Evolutionary conservation across 2,329 filamentous ascomycete species (phyloP), one percentile per base, ranked within the genome.

Genomic region (Fusarium nanum): DNA sequence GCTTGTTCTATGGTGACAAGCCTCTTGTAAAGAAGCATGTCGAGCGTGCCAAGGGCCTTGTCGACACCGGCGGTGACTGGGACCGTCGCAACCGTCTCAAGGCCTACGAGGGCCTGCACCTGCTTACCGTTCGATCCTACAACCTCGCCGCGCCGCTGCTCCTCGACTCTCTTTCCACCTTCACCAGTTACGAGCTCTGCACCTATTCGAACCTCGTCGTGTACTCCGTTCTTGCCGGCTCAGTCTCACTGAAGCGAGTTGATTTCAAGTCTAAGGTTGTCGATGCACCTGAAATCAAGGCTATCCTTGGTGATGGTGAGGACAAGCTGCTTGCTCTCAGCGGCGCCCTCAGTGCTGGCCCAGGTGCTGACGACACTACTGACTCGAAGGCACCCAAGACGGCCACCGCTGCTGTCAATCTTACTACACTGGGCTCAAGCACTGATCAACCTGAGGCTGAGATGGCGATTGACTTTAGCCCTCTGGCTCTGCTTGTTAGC

Each of bases 181-280:
- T 99, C 81, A 99, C 96, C 68, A 98, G 94, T 80, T 98, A 98
- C 84, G 96, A 99, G 82, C 89, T 99, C 52, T 99, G 96, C 89
- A 95, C 92, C 72, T 99, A 99, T 85, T 97, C 94, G 63, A 92
- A 89, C 66, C 89, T 99, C 25, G 96, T 99, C 54, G 91, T 98
- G 60, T 99, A 98, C 84, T 94, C 96, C 3, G 95, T 98, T 23
- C 90, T 99, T 34, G 94, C 96, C 37, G 96, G 96, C 63, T 97
- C 94, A 9, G 91, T 98, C 25, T 96, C 95, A 47, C 88, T 99
- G 60, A 97, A 98, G 85, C 92, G 96, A 50, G 93, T 98, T 34
- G 96, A 99, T 81, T 99, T 99, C 88, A 99, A 99, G 86, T 93
- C 93, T 72, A 98, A 98, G 85, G 96, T 99, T 27, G 95, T 99